Evolutionary conservation across 2,329 filamentous ascomycete genomes (phyloP).

Genomic region (Diaporthe nobilis): DNA sequence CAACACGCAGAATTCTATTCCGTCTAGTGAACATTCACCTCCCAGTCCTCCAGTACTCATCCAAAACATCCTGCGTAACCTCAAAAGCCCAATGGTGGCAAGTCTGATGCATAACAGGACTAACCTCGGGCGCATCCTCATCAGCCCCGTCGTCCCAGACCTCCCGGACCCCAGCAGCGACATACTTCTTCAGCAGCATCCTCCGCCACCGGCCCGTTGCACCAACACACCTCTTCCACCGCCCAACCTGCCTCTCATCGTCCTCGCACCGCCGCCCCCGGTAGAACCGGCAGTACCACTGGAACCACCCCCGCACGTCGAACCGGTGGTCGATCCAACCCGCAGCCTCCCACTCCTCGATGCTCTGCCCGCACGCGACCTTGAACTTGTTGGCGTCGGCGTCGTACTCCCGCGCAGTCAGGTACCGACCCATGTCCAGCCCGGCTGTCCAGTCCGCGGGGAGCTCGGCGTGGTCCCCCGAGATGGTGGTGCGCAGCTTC

Average conservation of each 20-base stretch:
- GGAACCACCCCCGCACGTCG: slow-evolving; percentile 69
- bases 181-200: slow-evolving; percentile 66
- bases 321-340: slow-evolving; percentile 69
- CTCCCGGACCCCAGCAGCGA: slow-evolving; percentile 54
- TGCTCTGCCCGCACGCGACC: slow-evolving; percentile 65
- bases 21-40: slow-evolving; percentile 4
- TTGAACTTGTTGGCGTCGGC: slow-evolving; percentile 66
- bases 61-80: slow-evolving; percentile 63
- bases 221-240: slow-evolving; percentile 68
- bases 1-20: neutral
- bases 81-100: slow-evolving; percentile 70
- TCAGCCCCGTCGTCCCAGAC: slow-evolving; percentile 64
- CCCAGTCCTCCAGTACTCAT: slow-evolving; percentile 59
- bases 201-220: slow-evolving; percentile 65
- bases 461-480: slow-evolving; percentile 63
- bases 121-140: slow-evolving; percentile 58
- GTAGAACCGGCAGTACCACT: slow-evolving; percentile 70
- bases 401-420: slow-evolving; percentile 59
- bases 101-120: slow-evolving; percentile 69
- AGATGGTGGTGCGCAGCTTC: slow-evolving; percentile 56
- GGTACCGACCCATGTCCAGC: slow-evolving; percentile 54
- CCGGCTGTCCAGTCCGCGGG: slow-evolving; percentile 59
- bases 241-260: slow-evolving; percentile 64
- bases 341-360: slow-evolving; percentile 68
- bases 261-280: slow-evolving; percentile 64